Evolutionary conservation across 2,329 filamentous ascomycete genomes (phyloP).

Genomic region (Neonectria punicea): DNA sequence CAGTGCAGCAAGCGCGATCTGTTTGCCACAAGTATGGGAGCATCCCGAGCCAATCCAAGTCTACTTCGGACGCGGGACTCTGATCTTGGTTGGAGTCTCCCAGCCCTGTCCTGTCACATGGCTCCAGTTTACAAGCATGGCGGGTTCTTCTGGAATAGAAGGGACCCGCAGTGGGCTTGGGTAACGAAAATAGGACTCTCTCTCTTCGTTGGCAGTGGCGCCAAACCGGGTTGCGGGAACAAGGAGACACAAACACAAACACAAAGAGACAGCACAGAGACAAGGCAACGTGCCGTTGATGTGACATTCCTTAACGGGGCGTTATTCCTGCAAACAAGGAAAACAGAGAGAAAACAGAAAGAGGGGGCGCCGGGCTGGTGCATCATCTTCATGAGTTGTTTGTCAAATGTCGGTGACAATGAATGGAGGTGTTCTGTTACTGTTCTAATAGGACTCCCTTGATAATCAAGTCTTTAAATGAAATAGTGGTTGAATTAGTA

Average conservation of each 20-base stretch:
- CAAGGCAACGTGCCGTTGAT: background rate
- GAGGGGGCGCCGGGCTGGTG: background rate
- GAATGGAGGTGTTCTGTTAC: background rate
- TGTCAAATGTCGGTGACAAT: background rate
- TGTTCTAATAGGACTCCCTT: constrained; percentile 1
- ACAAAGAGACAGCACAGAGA: background rate
- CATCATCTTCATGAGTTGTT: background rate
- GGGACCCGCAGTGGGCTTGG: background rate
- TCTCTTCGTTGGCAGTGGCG: background rate
- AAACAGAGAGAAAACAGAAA: background rate
- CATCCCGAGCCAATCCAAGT: too few species aligned
- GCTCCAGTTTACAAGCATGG: background rate
- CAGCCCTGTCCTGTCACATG: background rate
- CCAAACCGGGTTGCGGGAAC: background rate
- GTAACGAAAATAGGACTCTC: background rate
- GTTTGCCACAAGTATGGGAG: background rate
- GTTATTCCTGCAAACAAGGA: background rate
- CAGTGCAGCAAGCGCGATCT: too few species aligned
- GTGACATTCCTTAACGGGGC: background rate
- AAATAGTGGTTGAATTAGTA: constrained; percentile 4
- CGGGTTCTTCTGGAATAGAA: background rate
- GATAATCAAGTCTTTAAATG: background rate
- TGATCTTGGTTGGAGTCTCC: background rate
- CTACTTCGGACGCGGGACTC: too few species aligned
- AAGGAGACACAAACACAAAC: background rate